These are phyloP conservation scores for Murraya paniculata DNA, from an alignment of 345 rosid genomes.

Conservation along the genomic window DNA sequence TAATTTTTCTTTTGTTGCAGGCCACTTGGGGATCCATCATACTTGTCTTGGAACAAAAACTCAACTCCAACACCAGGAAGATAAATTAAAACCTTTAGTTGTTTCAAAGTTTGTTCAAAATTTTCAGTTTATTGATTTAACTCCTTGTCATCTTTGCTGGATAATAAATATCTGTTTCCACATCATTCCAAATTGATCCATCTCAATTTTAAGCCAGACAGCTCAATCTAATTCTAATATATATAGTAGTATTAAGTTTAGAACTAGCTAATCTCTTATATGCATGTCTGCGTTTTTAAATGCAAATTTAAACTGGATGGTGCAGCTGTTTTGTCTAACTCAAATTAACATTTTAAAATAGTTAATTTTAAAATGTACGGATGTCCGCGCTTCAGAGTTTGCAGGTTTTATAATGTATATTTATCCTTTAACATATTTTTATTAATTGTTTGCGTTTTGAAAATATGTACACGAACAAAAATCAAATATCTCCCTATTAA, in stretches of 20 bases:
- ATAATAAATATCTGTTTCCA: background rate
- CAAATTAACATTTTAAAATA: no score
- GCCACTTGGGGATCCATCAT: conserved; percentile 61
- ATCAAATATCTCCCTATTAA: no score
- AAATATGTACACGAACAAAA: no score
- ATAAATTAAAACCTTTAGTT: conserved; percentile 6
- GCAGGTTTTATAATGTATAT: no score
- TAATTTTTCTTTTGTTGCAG: conserved; percentile 26
- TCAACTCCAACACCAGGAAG: conserved; percentile 13
- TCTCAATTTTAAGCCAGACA: background rate
- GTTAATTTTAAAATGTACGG: fast-evolving
- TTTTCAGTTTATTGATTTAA: background rate
- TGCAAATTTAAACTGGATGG: no score
- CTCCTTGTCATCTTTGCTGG: background rate
- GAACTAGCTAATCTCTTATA: no score
- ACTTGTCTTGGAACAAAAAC: conserved; percentile 58
- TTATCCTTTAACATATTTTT: no score
- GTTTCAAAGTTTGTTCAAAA: background rate
- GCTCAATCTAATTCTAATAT: no score
- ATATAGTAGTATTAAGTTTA: no score
- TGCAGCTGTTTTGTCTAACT: background rate
- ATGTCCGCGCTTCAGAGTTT: no score
- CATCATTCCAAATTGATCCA: background rate
- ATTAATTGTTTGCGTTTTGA: no score
- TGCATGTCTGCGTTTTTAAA: no score